These are phyloP conservation scores for Aspergillus jensenii DNA, from an alignment of 2,329 filamentous ascomycete species.

Conservation along the genomic window DNA sequence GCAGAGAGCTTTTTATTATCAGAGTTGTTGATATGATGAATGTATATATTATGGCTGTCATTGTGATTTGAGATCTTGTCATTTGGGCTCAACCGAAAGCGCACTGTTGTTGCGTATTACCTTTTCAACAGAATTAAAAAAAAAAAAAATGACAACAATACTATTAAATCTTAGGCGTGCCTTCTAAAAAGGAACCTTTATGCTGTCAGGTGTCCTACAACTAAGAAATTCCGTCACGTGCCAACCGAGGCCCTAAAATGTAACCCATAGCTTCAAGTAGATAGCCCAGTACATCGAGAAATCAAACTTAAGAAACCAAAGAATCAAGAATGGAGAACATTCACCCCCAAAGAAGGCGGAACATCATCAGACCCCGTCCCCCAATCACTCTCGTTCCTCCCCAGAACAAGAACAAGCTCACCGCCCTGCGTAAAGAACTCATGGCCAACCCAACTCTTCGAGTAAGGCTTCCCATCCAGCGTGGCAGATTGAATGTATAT, in stretches of 20 bases:
- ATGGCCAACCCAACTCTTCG: constrained; percentile 66
- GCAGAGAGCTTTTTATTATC: neutral
- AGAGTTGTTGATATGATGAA: neutral
- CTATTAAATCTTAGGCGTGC: neutral
- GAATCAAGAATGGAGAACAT: neutral
- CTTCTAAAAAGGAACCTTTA: neutral
- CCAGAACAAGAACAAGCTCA: constrained; percentile 63
- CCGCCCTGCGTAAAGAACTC: constrained; percentile 66
- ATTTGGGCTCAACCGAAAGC: neutral
- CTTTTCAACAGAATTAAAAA: neutral
- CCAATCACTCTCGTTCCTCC: constrained; percentile 63
- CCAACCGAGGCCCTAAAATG: neutral
- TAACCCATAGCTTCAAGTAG: neutral
- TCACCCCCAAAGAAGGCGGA: constrained; percentile 55
- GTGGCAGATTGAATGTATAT: constrained; percentile 69
- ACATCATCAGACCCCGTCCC: constrained; percentile 60
- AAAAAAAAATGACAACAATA: neutral
- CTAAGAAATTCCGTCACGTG: neutral
- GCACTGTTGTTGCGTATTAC: neutral
- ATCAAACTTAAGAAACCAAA: neutral
- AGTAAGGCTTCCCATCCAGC: constrained; percentile 60
- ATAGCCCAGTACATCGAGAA: neutral
- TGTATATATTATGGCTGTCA: neutral
- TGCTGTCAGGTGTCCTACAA: too few species aligned
- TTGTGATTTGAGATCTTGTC: neutral